Conservation (phyloP, 176 grass and related monocot species). For the Oryza glaberrima region DNA sequence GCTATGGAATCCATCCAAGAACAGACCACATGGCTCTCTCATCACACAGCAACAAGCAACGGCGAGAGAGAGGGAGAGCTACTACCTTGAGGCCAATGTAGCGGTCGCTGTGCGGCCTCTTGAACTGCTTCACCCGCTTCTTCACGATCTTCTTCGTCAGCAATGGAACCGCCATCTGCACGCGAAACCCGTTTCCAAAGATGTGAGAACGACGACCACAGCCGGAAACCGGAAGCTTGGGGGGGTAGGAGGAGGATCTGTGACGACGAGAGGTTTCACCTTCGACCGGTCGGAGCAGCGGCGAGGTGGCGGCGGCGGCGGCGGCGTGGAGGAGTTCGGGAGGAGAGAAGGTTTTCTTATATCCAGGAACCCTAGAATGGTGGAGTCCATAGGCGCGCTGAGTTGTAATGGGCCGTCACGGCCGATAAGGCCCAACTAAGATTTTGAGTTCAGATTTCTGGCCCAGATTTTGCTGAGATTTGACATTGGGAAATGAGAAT, state of each 20-base stretch:
- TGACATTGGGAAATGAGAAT: background rate
- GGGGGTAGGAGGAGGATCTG: background rate
- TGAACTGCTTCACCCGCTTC: slow-evolving; percentile 82
- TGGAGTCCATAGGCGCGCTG: background rate
- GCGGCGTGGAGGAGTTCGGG: background rate
- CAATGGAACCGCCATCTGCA: slow-evolving; percentile 82
- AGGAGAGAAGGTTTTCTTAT: background rate
- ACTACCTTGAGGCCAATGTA: slow-evolving; percentile 75
- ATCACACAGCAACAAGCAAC: background rate
- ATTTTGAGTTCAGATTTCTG: background rate
- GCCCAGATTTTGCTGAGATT: background rate
- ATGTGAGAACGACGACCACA: background rate
- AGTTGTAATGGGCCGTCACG: background rate
- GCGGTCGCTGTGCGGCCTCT: slow-evolving; percentile 82
- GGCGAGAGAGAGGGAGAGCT: background rate
- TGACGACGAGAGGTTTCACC: slow-evolving; percentile 4
- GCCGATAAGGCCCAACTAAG: background rate
- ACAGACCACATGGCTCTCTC: background rate
- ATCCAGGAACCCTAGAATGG: background rate
- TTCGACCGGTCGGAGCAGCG: background rate
- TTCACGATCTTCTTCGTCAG: slow-evolving; percentile 84
- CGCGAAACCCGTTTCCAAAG: background rate
- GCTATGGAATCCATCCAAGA: background rate
- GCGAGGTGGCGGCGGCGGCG: background rate
- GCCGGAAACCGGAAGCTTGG: background rate